Conservation (phyloP, 768 basidiomycete species). For the Boletus sp. region DNA sequence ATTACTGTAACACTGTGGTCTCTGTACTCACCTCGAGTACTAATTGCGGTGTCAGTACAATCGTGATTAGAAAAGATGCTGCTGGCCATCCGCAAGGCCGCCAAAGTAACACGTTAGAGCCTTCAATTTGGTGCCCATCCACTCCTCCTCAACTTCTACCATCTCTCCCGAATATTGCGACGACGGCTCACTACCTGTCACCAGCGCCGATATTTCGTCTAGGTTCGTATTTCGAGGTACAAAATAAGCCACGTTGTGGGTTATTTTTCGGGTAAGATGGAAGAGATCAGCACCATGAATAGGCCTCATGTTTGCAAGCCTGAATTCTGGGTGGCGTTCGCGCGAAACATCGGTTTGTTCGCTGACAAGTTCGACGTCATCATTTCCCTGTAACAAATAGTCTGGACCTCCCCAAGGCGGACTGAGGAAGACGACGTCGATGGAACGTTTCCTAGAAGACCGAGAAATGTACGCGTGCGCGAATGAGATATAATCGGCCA, state of each 20-base stretch:
- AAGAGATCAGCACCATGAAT: conserved; percentile 85
- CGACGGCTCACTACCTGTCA: conserved; percentile 17
- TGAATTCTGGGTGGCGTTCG: conserved; percentile 54
- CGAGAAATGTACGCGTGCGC: conserved; percentile 50
- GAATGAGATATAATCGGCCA: conserved; percentile 82
- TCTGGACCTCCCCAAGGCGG: conserved; percentile 95
- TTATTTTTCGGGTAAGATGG: conserved; percentile 63
- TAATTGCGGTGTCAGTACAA: neutral
- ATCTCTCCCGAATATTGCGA: conserved; percentile 40
- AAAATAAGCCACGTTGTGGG: conserved; percentile 84
- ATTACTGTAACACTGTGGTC: neutral
- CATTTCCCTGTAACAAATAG: conserved; percentile 44
- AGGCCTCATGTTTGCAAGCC: conserved; percentile 70
- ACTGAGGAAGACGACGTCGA: conserved; percentile 90
- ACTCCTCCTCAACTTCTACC: conserved; percentile 94
- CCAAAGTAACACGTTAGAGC: conserved; percentile 95
- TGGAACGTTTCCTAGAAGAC: conserved; percentile 42
- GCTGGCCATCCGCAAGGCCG: conserved; percentile 71
- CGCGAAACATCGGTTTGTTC: neutral
- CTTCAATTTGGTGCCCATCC: conserved; percentile 93
- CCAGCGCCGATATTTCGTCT: conserved; percentile 63
- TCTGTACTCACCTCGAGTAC: neutral
- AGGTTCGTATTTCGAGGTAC: conserved; percentile 81
- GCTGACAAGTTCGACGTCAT: neutral
- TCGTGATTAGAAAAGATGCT: conserved; percentile 46